These are phyloP conservation scores for Verticillium tricorpus DNA, from an alignment of 2,329 filamentous ascomycete species.

Conservation along the genomic window DNA sequence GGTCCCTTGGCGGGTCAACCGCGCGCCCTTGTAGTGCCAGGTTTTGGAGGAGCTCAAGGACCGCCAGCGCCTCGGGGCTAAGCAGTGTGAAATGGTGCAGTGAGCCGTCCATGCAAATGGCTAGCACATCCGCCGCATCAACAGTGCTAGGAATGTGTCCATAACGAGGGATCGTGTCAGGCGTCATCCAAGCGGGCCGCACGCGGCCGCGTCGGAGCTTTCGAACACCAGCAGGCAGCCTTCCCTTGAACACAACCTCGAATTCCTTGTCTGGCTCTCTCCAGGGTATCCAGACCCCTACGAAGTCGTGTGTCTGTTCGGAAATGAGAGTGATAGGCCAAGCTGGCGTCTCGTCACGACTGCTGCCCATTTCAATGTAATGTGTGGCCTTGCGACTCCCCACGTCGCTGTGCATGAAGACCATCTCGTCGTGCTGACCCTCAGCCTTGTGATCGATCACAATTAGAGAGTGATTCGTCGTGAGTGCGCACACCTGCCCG, in stretches of 20 bases:
- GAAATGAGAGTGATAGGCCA: slow-evolving; percentile 43
- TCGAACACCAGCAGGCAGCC: slow-evolving; percentile 51
- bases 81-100: slow-evolving; percentile 67
- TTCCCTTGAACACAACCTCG: slow-evolving; percentile 48
- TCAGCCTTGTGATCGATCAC: slow-evolving; percentile 44
- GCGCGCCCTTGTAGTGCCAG: slow-evolving; percentile 21
- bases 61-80: slow-evolving; percentile 53
- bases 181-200: slow-evolving; percentile 45
- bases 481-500: slow-evolving; percentile 47
- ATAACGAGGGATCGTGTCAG: slow-evolving; percentile 30
- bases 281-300: slow-evolving; percentile 47
- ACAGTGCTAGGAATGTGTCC: slow-evolving; percentile 36
- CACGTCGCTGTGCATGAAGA: slow-evolving; percentile 40
- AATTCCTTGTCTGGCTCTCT: slow-evolving; percentile 34
- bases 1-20: slow-evolving; percentile 30
- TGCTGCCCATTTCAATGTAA: slow-evolving; percentile 39
- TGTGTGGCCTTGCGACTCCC: slow-evolving; percentile 38
- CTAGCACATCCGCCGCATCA: slow-evolving; percentile 52
- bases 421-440: slow-evolving; percentile 28
- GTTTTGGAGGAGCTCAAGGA: slow-evolving; percentile 71
- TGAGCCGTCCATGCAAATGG: slow-evolving; percentile 64
- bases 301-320: slow-evolving; percentile 40
- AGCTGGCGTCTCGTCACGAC: slow-evolving; percentile 17
- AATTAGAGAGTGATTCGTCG: slow-evolving; percentile 49
- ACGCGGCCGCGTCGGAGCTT: slow-evolving; percentile 49